A percentile compares a stretch with the other conserved stretches of the same genome.
phyloP scores from a whole-genome alignment of 768 basidiomycete species.

The Daedaleopsis nitida region DNA sequence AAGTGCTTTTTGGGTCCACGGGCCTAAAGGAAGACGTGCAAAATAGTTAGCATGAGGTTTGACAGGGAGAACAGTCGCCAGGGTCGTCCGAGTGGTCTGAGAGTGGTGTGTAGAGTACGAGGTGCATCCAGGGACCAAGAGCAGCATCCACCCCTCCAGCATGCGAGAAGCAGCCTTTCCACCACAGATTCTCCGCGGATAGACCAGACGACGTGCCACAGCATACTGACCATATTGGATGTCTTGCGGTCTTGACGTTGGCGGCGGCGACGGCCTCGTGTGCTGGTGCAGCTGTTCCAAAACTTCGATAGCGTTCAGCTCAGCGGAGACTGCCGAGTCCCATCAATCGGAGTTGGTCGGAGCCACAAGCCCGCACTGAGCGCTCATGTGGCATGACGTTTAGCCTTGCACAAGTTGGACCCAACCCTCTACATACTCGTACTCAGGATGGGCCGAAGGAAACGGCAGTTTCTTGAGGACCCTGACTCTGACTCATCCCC shows the following conservation, averaged over 20 bases:
- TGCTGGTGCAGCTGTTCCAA: slow-evolving; percentile 21
- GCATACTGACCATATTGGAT: slow-evolving; percentile 39
- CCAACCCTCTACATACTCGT: background rate
- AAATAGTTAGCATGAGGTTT: slow-evolving; percentile 21
- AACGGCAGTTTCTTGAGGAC: slow-evolving; percentile 74
- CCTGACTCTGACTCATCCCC: slow-evolving; percentile 69
- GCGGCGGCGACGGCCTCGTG: slow-evolving; percentile 34
- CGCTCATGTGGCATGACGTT: background rate
- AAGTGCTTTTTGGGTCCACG: slow-evolving; percentile 99
- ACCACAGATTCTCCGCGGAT: slow-evolving; percentile 9
- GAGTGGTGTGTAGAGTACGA: slow-evolving; percentile 12
- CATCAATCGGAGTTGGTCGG: slow-evolving; percentile 17
- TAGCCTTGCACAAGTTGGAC: no score
- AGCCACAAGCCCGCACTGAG: background rate
- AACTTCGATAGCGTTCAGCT: slow-evolving; percentile 22
- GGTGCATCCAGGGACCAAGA: slow-evolving; percentile 31
- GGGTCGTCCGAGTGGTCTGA: slow-evolving; percentile 8
- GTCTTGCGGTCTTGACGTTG: slow-evolving; percentile 37
- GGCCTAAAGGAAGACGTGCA: slow-evolving; percentile 54
- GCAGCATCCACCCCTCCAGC: slow-evolving; percentile 33
- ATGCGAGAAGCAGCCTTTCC: slow-evolving; percentile 4
- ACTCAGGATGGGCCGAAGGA: slow-evolving; percentile 69
- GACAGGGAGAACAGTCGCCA: slow-evolving; percentile 6
- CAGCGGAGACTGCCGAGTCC: slow-evolving; percentile 11
- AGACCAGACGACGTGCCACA: slow-evolving; percentile 14